phyloP scores from a whole-genome alignment of 176 grass and related monocot species.

The Guadua angustifolia region DNA sequence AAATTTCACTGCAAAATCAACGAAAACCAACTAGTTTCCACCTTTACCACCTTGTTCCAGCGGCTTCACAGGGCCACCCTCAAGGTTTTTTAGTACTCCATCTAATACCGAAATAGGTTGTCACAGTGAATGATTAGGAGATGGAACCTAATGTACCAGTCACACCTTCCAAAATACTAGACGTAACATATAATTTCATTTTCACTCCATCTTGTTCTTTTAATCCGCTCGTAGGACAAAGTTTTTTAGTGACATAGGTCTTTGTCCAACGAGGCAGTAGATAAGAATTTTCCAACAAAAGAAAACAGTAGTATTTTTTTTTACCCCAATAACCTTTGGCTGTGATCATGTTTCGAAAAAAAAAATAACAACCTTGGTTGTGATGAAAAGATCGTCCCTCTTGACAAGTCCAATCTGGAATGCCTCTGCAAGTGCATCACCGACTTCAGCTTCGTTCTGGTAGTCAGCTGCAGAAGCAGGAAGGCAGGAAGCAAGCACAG shows the following conservation, averaged over 20 bases:
- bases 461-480: conserved; percentile 67
- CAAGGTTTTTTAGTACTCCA: background rate
- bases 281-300: background rate
- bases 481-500: background rate
- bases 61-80: background rate
- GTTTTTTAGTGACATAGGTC: background rate
- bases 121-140: background rate
- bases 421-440: conserved; percentile 79
- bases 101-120: background rate
- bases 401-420: conserved; percentile 76
- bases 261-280: background rate
- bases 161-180: background rate
- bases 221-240: background rate
- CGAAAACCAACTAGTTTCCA: background rate
- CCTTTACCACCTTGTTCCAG: background rate
- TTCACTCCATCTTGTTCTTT: background rate
- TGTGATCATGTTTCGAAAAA: conserved; percentile 3
- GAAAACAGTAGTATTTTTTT: background rate
- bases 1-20: background rate
- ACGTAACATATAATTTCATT: background rate
- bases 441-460: conserved; percentile 87
- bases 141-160: background rate
- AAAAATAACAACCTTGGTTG: conserved; percentile 67
- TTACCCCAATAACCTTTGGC: conserved; percentile 57
- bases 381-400: conserved; percentile 92